A percentile compares a stretch with the other conserved stretches of the same genome.
phyloP scores from a whole-genome alignment of 2,329 filamentous ascomycete genomes.

The Torrubiella hemipterigena region DNA sequence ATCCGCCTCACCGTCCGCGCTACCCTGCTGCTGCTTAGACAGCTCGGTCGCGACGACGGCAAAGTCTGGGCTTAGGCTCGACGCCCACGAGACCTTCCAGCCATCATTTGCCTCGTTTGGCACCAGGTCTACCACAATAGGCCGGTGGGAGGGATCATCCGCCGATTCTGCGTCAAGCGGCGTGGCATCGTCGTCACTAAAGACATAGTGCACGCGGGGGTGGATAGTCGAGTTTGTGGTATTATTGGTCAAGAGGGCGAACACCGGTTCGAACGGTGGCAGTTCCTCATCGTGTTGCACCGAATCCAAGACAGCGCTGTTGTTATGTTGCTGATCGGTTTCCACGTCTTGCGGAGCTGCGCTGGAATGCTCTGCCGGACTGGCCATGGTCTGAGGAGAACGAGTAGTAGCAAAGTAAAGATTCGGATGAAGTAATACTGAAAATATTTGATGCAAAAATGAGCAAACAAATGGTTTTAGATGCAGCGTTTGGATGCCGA shows the following conservation, averaged over 20 bases:
- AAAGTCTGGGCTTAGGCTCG: constrained; percentile 66
- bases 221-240: constrained; percentile 66
- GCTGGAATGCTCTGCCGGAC: not conserved
- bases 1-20: constrained; percentile 36
- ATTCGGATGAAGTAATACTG: too few relatives aligned
- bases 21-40: constrained; percentile 25
- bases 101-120: constrained; percentile 24
- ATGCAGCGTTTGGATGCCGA: too few relatives aligned
- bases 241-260: constrained; percentile 70
- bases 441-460: too few relatives aligned
- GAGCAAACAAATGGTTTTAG: too few relatives aligned
- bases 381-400: not conserved
- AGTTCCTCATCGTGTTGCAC: too few relatives aligned
- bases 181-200: constrained; percentile 83
- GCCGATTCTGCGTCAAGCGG: constrained; percentile 60
- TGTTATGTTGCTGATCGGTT: constrained; percentile 6
- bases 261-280: constrained; percentile 63
- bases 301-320: too few relatives aligned
- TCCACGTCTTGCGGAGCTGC: constrained; percentile 4
- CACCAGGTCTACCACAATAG: constrained; percentile 44
- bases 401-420: too few relatives aligned
- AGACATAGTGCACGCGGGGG: constrained; percentile 83
- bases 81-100: constrained; percentile 52
- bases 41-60: constrained; percentile 38
- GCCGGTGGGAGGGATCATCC: constrained; percentile 25